Conservation (phyloP, 768 basidiomycete genomes). For the Serendipita indica region DNA sequence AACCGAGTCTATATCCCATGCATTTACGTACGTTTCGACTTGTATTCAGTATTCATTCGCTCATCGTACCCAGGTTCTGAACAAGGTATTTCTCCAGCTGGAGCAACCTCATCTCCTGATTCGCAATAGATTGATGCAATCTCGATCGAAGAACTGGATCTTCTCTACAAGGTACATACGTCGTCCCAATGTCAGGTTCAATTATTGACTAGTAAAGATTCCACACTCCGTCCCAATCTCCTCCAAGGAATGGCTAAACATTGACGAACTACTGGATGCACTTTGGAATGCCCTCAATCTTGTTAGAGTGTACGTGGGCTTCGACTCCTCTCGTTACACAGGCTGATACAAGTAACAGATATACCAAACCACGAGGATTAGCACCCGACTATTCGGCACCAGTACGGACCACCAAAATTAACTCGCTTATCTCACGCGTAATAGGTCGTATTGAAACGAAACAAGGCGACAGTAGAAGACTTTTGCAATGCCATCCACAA, state of each 20-base stretch:
- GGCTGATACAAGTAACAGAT: slow-evolving; percentile 17
- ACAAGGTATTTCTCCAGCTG: slow-evolving; percentile 41
- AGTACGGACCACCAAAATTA: slow-evolving; percentile 27
- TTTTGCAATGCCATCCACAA: slow-evolving; percentile 92
- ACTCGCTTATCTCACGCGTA: neutral
- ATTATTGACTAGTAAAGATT: slow-evolving; percentile 47
- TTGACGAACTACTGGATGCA: slow-evolving; percentile 81
- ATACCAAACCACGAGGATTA: slow-evolving; percentile 88
- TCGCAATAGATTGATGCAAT: slow-evolving; percentile 90
- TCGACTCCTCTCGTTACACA: neutral
- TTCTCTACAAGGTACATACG: slow-evolving; percentile 38
- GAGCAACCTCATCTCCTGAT: neutral
- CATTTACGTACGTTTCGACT: slow-evolving; percentile 56
- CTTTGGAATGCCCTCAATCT: slow-evolving; percentile 94
- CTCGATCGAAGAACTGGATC: slow-evolving; percentile 93
- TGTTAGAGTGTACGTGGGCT: slow-evolving; percentile 55
- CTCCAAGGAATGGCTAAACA: slow-evolving; percentile 86
- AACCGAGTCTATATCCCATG: slow-evolving; percentile 92
- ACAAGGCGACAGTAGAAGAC: slow-evolving; percentile 51
- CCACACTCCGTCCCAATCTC: slow-evolving; percentile 92
- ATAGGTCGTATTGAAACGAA: neutral
- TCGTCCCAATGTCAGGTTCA: neutral
- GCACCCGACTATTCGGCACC: slow-evolving; percentile 83
- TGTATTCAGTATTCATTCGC: neutral
- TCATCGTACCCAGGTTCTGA: slow-evolving; percentile 41